phyloP scores from a whole-genome alignment of 73 alveolate species.

The Diophrys appendiculata region DNA sequence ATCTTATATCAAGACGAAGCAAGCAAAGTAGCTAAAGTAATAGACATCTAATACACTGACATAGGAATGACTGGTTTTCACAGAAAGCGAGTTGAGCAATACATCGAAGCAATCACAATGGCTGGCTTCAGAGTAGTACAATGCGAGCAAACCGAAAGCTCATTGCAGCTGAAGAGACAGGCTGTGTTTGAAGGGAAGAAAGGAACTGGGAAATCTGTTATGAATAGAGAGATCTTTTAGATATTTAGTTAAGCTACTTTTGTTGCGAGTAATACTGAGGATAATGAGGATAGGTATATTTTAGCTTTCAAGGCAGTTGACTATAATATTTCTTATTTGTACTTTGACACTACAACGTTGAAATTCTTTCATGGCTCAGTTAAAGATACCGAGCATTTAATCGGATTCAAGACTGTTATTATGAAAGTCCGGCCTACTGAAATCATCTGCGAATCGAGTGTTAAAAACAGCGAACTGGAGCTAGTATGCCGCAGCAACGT shows the following conservation, averaged over 20 bases:
- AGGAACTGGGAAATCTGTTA: too few species aligned
- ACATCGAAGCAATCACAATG: conserved; percentile 2
- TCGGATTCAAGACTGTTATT: conserved; percentile 30
- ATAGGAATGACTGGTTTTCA: conserved; percentile 4
- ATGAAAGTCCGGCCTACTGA: conserved; percentile 49
- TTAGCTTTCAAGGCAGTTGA: background rate
- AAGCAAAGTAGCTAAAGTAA: too few species aligned
- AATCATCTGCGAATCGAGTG: conserved; percentile 14
- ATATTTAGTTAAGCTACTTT: conserved; percentile 3
- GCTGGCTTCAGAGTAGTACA: conserved; percentile 17
- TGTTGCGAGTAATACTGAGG: background rate
- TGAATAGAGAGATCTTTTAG: background rate
- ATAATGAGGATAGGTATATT: background rate
- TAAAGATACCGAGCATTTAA: conserved; percentile 5
- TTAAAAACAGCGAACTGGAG: background rate
- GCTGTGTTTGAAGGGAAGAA: too few species aligned
- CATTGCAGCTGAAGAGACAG: conserved; percentile 9
- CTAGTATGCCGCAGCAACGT: conserved; percentile 30
- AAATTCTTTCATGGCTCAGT: conserved; percentile 38
- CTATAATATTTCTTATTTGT: conserved; percentile 14
- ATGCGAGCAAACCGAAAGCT: conserved; percentile 19
- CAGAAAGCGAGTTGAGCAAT: background rate
- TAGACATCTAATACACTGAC: too few species aligned
- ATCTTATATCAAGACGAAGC: too few species aligned
- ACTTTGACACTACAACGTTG: conserved; percentile 40